Conservation (phyloP, 2,329 filamentous ascomycete species). For the Fusarium begoniae region DNA sequence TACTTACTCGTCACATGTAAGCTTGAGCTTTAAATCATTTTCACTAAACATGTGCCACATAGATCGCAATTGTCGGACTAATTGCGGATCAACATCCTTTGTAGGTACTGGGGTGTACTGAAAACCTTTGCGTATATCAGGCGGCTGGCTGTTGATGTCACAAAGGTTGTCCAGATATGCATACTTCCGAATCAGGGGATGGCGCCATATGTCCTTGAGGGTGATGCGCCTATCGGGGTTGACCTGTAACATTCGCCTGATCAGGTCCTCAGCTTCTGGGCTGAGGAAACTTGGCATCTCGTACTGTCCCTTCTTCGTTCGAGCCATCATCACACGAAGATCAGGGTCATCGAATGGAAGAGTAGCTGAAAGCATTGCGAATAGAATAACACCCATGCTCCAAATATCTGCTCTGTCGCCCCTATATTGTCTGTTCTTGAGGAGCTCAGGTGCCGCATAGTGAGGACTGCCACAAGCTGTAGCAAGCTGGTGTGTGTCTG, state of each 20-base stretch:
- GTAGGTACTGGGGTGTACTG: constrained; percentile 66
- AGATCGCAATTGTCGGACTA: constrained; percentile 85
- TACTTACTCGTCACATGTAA: constrained; percentile 72
- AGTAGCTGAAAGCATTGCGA: constrained; percentile 82
- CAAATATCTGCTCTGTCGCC: constrained; percentile 92
- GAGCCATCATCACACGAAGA: constrained; percentile 68
- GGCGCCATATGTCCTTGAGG: constrained; percentile 84
- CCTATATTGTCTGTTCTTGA: constrained; percentile 79
- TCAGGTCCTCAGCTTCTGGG: constrained; percentile 77
- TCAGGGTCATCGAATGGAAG: constrained; percentile 83
- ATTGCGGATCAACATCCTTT: constrained; percentile 79
- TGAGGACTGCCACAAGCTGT: constrained; percentile 97
- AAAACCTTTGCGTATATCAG: constrained; percentile 68
- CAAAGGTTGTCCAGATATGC: constrained; percentile 76
- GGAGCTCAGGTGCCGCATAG: constrained; percentile 93
- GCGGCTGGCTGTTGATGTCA: constrained; percentile 61
- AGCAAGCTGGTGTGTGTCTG: constrained; percentile 77
- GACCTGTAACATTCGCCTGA: constrained; percentile 79
- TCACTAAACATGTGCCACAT: constrained; percentile 90
- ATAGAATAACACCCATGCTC: constrained; percentile 92
- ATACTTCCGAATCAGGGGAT: constrained; percentile 87
- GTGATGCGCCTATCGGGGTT: constrained; percentile 82
- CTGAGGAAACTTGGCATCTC: constrained; percentile 71
- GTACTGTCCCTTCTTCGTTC: constrained; percentile 68
- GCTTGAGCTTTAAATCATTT: constrained; percentile 72